Evolutionary conservation across 306 rosid species (phyloP), one percentile per base, ranked within the genome.

Genomic region (Myrica gale): DNA sequence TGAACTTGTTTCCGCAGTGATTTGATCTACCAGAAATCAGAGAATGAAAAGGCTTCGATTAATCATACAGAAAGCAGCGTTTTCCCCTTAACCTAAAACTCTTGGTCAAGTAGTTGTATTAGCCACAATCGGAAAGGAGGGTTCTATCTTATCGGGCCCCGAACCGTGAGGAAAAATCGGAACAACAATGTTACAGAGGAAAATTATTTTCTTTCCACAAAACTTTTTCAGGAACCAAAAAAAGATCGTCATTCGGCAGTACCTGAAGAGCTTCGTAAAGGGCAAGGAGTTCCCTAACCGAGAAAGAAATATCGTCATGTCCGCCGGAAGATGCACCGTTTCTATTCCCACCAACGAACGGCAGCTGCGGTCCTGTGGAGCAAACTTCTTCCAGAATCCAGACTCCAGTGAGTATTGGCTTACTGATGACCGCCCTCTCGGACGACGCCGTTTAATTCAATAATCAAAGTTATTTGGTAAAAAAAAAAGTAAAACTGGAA

Each of bases 221-320:
- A 8, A 8, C 12, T 41, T 42, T n/a, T 21, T 42, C 32, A 17
- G 32, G 5, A 65, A 7, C 70, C 50, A 45, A 72, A 73, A 9
- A 21, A 19, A 37, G 63, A 54, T 11, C 56, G 9, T 16, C 4
- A 44, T 0, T 32, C 37, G 3, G 37, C 37, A 67, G 57, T 61
- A 92, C 96, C 97, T 85, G 73, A 95, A 52, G 45, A 90, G 68
- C 50, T 86, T 83, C 51, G 97, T 88, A 82, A 93, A 90, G 71
- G 93, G 93, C 66, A 89, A 75, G 41, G 86, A 79, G 54, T 78
- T 83, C 44, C 88, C 86, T 19, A 91, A 73, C 74, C 90, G 79
- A 45, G 87, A 60, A 26, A 79, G 23, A 8, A 90, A 83, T 19
- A 72, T 1, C 51, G 62, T 53, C 93, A 83, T 90, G 53, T 71